phyloP scores from a whole-genome alignment of 208 protist genomes.

The Acanthamoeba lugdunensis region DNA sequence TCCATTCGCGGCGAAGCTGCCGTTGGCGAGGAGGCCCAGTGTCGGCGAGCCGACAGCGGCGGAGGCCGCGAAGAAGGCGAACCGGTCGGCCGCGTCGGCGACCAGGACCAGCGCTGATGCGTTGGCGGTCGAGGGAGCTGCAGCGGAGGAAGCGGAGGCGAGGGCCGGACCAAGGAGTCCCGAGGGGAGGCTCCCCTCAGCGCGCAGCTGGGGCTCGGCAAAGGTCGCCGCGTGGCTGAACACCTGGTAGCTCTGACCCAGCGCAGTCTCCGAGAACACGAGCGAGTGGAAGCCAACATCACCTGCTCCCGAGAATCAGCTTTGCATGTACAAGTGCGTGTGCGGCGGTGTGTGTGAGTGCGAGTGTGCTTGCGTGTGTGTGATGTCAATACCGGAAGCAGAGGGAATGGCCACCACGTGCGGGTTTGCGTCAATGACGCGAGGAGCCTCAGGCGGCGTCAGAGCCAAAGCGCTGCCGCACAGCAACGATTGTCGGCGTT shows the following conservation, averaged over 20 bases:
- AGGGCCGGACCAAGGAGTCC: neutral
- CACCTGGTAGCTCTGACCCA: neutral
- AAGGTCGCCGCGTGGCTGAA: neutral
- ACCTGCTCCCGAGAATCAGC: neutral
- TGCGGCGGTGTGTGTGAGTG: too few species aligned
- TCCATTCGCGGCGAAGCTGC: neutral
- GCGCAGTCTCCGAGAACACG: neutral
- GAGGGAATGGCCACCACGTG: too few species aligned
- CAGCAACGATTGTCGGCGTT: too few species aligned
- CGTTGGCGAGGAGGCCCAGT: neutral
- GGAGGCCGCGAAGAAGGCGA: neutral
- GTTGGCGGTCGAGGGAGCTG: too few species aligned
- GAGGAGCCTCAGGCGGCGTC: too few species aligned
- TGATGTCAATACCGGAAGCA: too few species aligned
- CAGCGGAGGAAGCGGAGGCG: too few species aligned
- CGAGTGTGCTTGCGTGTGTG: too few species aligned
- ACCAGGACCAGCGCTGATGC: neutral
- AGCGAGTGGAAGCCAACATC: neutral
- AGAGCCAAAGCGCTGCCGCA: neutral
- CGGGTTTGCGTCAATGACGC: too few species aligned
- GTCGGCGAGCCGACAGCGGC: neutral
- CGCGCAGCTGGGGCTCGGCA: neutral
- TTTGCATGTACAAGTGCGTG: neutral
- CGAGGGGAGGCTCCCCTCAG: neutral
- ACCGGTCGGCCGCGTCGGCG: neutral